Percentiles rank a stretch among this genome's conserved stretches.
phyloP scores from a whole-genome alignment of 2,329 filamentous ascomycete genomes.

The Talaromyces sp. region DNA sequence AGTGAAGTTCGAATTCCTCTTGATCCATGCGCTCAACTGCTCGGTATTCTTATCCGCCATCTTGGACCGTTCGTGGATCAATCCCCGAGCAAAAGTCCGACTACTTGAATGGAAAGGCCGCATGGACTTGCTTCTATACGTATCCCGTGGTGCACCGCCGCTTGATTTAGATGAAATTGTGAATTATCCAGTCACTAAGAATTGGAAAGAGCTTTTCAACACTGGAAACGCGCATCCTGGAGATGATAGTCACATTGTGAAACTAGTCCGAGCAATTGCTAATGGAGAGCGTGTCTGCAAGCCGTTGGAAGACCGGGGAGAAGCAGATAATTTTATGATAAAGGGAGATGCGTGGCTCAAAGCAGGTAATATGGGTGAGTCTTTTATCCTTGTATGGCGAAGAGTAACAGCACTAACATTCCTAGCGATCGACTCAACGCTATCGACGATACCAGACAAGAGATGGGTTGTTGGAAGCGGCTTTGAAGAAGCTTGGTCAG shows the following conservation, averaged over 20 bases:
- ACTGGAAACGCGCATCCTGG: constrained; percentile 39
- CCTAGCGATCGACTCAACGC: constrained; percentile 1
- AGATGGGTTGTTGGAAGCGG: constrained; percentile 36
- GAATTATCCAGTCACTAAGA: constrained; percentile 52
- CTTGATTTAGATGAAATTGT: constrained; percentile 57
- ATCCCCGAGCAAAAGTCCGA: constrained; percentile 56
- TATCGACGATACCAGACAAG: not conserved
- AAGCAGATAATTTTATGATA: constrained; percentile 28
- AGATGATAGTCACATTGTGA: constrained; percentile 80
- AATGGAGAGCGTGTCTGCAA: constrained; percentile 54
- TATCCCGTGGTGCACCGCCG: constrained; percentile 59
- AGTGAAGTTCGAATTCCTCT: constrained; percentile 77
- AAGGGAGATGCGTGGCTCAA: constrained; percentile 41
- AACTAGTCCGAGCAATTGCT: constrained; percentile 65
- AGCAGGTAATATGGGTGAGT: constrained; percentile 41
- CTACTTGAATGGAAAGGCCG: constrained; percentile 80
- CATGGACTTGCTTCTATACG: constrained; percentile 68
- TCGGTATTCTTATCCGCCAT: constrained; percentile 69
- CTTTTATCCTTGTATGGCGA: not conserved
- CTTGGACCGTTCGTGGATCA: constrained; percentile 57
- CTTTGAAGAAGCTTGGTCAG: constrained; percentile 39
- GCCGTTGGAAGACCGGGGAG: constrained; percentile 24
- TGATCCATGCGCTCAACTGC: constrained; percentile 71
- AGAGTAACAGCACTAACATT: not conserved
- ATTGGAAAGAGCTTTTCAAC: constrained; percentile 42